Evolutionary conservation across 164 flowering plant species (phyloP).

Genomic region (Litsea cubeba): DNA sequence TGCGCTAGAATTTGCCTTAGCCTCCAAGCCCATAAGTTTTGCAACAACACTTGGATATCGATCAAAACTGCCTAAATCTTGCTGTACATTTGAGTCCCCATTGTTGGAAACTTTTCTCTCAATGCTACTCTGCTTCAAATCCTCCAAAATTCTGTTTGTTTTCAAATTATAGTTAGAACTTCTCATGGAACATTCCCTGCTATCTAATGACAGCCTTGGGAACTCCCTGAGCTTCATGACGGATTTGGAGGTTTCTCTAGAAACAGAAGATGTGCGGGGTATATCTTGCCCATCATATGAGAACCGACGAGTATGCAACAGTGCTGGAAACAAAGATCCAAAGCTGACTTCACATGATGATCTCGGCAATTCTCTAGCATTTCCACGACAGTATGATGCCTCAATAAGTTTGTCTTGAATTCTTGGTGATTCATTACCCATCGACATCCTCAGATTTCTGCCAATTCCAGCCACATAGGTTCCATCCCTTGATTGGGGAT

Average conservation of each 20-base stretch:
- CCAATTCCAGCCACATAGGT: constrained; percentile 17
- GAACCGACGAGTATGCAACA: constrained; percentile 59
- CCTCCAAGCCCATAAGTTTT: constrained; percentile 83
- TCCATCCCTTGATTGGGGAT: constrained; percentile 35
- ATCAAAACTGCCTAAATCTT: constrained; percentile 25
- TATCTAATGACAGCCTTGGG: constrained; percentile 83
- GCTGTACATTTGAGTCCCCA: constrained; percentile 10
- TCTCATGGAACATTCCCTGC: constrained; percentile 48
- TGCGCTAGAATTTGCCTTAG: constrained; percentile 35
- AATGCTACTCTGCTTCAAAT: constrained; percentile 12
- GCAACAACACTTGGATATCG: constrained; percentile 71
- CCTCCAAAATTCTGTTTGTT: constrained; percentile 21
- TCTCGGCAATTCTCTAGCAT: constrained; percentile 40
- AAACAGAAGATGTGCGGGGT: constrained; percentile 68
- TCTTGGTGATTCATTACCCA: constrained; percentile 59
- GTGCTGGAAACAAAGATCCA: constrained; percentile 10
- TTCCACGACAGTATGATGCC: constrained; percentile 45
- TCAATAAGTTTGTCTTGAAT: constrained; percentile 51
- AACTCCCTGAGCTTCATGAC: constrained; percentile 56
- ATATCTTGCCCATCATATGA: constrained; percentile 76
- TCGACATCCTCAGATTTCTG: constrained; percentile 29
- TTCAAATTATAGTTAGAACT: constrained; percentile 28
- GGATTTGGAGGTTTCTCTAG: too few species aligned
- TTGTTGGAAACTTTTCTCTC: neutral
- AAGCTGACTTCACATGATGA: constrained; percentile 44